A percentile compares a stretch with the other conserved stretches of the same genome.
These are phyloP conservation scores for Elsinoe arachidis DNA, from an alignment of 2,329 filamentous ascomycete genomes.

Conservation along the genomic window DNA sequence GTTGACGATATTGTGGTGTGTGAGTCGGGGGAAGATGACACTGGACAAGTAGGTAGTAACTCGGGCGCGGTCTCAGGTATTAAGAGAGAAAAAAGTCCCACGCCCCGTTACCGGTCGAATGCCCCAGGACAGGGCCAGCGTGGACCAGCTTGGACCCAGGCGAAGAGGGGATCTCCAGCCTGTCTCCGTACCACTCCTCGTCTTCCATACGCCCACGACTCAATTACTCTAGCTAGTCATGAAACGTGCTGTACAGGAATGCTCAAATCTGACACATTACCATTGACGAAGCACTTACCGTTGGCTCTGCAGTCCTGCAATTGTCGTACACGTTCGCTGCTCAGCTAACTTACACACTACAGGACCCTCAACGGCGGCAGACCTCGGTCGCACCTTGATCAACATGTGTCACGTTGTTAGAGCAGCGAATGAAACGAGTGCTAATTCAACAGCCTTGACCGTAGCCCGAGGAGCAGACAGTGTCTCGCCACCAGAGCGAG, in stretches of 20 bases:
- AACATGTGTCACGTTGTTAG: not conserved
- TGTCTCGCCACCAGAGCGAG: not conserved
- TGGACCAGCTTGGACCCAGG: no score
- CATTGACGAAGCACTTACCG: not conserved
- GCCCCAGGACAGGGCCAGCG: no score
- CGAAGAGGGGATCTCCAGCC: no score
- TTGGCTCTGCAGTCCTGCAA: not conserved
- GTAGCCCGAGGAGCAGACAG: not conserved
- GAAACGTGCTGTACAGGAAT: not conserved
- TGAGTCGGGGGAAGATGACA: not conserved
- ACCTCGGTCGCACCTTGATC: constrained; percentile 1
- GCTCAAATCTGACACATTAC: not conserved
- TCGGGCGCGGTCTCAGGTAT: not conserved
- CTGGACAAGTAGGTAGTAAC: not conserved
- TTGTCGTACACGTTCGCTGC: not conserved
- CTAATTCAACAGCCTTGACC: constrained; percentile 1
- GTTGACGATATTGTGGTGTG: not conserved
- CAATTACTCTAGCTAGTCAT: not conserved
- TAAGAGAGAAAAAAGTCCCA: not conserved
- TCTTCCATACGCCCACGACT: not conserved
- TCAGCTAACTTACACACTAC: not conserved
- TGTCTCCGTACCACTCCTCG: no score
- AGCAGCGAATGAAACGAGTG: constrained; percentile 5
- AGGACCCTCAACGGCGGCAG: not conserved
- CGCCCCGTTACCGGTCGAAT: no score